Base-by-base conservation (phyloP, 1,284 basidiomycete species). In the Ceratobasidium sp. region DNA sequence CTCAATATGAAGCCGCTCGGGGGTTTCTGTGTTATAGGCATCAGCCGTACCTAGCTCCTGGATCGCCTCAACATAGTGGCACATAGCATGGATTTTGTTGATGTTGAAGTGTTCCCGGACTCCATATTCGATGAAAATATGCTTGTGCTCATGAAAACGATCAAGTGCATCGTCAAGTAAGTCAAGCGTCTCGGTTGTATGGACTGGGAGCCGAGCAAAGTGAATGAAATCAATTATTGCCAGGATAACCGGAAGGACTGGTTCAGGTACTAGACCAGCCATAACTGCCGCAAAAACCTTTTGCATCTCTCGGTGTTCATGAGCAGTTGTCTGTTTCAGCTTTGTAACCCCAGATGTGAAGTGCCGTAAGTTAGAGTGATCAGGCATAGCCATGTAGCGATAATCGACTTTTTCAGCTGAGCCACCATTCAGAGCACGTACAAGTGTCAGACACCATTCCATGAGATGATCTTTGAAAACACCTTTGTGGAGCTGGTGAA, bases 141-240 rank as follows among this genome's bases (percentile, higher is more conserved):
- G 20, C 0, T 84, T 82, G 26, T 80, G 67, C 0, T 77, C 17
- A 67, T 85, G 84, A 63, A 86, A 87, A 0, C 54, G 23, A 0
- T 54, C 31, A 2, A 86, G 79, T 1, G 80, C 75, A 13, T 77
- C 53, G 5, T 83, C 71, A 17, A 86, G 80, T 0, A 60, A 17
- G 0, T 66, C 10, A 0, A 87, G 78, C 0, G 80, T 79, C 1
- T 92, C 69, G 85, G 92, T 42, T 1, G 81, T 81, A 4, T 84
- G 81, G 2, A 78, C 76, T 17, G 83, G 79, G 11, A 80, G 80
- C 56, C 76, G 77, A 39, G 73, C 35, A 8, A 4, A 51, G 63
- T 53, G 83, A 13, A 86, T 79, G 77, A 85, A 86, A 75, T 86
- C 84, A 0, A 86, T 81, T 0, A 85, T 10, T 0, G 81, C 80